These are phyloP conservation scores for Tephrocybe sp. DNA, from an alignment of 768 basidiomycete species.

Conservation along the genomic window DNA sequence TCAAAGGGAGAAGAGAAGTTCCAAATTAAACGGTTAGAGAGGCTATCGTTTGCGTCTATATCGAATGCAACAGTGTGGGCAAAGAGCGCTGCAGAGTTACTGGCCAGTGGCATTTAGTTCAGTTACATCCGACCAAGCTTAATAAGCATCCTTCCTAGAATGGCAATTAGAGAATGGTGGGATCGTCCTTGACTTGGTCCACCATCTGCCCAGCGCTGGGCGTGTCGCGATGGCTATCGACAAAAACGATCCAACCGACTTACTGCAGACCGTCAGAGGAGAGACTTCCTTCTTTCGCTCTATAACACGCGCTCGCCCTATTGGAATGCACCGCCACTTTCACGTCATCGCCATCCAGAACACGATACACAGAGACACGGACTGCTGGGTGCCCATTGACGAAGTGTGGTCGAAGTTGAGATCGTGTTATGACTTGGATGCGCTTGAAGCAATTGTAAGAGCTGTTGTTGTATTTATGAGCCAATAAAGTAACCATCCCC, in stretches of 20 bases:
- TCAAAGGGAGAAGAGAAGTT: neutral
- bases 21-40: too few species aligned
- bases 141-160: conserved; percentile 7
- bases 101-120: too few species aligned
- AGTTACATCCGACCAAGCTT: too few species aligned
- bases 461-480: conserved; percentile 5
- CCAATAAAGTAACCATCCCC: conserved; percentile 16
- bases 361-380: conserved; percentile 71
- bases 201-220: conserved; percentile 5
- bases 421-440: conserved; percentile 72
- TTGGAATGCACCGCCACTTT: conserved; percentile 83
- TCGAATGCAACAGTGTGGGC: too few species aligned
- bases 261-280: conserved; percentile 74
- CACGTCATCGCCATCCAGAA: conserved; percentile 76
- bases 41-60: too few species aligned
- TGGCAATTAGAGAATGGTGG: conserved; percentile 4
- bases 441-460: conserved; percentile 69
- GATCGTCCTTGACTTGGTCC: neutral
- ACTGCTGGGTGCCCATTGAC: conserved; percentile 54
- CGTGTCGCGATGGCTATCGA: conserved; percentile 19
- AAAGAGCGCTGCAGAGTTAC: too few species aligned
- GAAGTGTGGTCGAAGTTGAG: conserved; percentile 77
- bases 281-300: conserved; percentile 87
- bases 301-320: conserved; percentile 76
- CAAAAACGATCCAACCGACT: conserved; percentile 27